A percentile compares a stretch with the other conserved stretches of the same genome.
phyloP scores from a whole-genome alignment of 257 asterid species.

The Coffea eugenioides region DNA sequence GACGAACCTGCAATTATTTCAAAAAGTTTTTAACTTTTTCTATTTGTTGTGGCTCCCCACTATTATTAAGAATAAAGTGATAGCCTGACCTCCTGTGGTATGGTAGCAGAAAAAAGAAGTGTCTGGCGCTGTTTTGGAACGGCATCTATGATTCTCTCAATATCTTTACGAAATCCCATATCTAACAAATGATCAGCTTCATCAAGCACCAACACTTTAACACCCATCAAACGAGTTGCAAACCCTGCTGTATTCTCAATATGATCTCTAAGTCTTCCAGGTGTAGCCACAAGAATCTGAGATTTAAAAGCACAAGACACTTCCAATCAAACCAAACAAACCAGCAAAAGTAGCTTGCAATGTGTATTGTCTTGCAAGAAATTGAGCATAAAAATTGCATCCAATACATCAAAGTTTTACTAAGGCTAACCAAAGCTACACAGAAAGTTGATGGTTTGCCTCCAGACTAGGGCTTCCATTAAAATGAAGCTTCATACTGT shows the following conservation, averaged over 20 bases:
- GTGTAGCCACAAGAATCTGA: slow-evolving; percentile 98
- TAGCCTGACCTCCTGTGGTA: slow-evolving; percentile 69
- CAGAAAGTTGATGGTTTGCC: background rate
- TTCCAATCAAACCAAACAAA: background rate
- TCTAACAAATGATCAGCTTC: slow-evolving; percentile 97
- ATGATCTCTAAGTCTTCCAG: slow-evolving; percentile 96
- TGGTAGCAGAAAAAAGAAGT: slow-evolving; percentile 92
- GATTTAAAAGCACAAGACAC: slow-evolving; percentile 15
- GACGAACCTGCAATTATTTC: slow-evolving; percentile 66
- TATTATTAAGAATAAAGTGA: background rate
- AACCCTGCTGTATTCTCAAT: slow-evolving; percentile 93
- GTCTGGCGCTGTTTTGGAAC: slow-evolving; percentile 97
- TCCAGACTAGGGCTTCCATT: background rate
- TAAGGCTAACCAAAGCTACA: background rate
- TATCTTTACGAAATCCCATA: slow-evolving; percentile 97
- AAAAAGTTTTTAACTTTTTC: background rate
- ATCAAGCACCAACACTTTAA: slow-evolving; percentile 85
- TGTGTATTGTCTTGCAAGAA: background rate
- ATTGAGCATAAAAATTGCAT: background rate
- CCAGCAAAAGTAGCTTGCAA: background rate
- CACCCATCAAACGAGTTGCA: slow-evolving; percentile 93
- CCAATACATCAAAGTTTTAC: too few relatives aligned
- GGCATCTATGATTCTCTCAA: slow-evolving; percentile 85
- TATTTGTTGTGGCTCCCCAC: background rate
- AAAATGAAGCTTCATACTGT: background rate